These are phyloP conservation scores for Pisolithus albus DNA, from an alignment of 768 basidiomycete species.

Conservation along the genomic window DNA sequence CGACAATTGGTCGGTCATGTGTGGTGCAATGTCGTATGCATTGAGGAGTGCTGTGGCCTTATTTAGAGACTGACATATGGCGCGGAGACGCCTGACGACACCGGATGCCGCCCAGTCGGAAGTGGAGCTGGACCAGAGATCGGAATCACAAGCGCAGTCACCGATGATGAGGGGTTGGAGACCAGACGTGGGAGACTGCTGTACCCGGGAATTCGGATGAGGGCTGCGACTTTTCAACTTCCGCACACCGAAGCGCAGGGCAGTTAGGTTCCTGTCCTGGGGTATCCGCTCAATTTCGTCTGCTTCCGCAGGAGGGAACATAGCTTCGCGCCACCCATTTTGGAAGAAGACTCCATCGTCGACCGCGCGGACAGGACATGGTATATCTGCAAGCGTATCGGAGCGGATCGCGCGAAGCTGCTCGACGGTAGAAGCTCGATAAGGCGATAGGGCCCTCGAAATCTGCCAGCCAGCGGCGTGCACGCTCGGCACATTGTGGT, in stretches of 20 bases:
- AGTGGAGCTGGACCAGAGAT: slow-evolving; percentile 53
- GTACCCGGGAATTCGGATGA: slow-evolving; percentile 15
- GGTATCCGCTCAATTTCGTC: slow-evolving; percentile 14
- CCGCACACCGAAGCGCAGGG: slow-evolving; percentile 19
- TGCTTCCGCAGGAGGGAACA: slow-evolving; percentile 26
- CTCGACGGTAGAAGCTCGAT: slow-evolving; percentile 49
- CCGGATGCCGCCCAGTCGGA: slow-evolving; percentile 58
- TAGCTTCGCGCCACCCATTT: slow-evolving; percentile 47
- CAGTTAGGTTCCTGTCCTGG: slow-evolving; percentile 11
- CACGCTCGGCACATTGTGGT: slow-evolving; percentile 55
- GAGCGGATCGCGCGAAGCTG: slow-evolving; percentile 56
- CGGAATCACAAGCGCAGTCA: slow-evolving; percentile 59
- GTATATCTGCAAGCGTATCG: slow-evolving; percentile 49
- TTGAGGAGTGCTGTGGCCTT: slow-evolving; percentile 57
- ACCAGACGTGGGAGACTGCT: slow-evolving; percentile 7
- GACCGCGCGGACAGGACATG: slow-evolving; percentile 46
- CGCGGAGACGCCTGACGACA: slow-evolving; percentile 62
- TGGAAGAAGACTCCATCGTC: slow-evolving; percentile 70
- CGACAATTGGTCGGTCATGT: slow-evolving; percentile 60
- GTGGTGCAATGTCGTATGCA: slow-evolving; percentile 62
- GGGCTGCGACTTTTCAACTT: slow-evolving; percentile 25
- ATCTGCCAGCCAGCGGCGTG: slow-evolving; percentile 60
- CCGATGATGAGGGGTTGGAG: slow-evolving; percentile 70
- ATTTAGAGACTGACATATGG: slow-evolving; percentile 62
- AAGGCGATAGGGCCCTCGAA: slow-evolving; percentile 51